Base-by-base conservation (phyloP, 2,329 filamentous ascomycete genomes). In the Graphium sp. region DNA sequence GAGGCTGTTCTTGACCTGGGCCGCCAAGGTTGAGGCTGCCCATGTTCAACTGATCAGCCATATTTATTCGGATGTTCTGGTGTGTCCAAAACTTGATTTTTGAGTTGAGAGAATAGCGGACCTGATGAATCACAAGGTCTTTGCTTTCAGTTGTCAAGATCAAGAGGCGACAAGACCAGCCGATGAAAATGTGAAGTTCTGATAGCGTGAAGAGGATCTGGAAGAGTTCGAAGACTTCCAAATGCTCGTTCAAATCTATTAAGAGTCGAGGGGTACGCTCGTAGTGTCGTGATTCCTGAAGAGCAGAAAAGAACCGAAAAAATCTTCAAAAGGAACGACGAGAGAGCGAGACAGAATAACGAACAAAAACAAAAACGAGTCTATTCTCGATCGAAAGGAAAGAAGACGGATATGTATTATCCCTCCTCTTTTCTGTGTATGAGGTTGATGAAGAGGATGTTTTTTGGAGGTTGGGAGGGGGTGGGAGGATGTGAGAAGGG, bases 21-120 rank as follows among this genome's bases (percentile, higher is more conserved):
- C 56, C 47, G 33, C 56, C 71, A 38, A 87, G 61, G 55, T 59
- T 75, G 46, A 87, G 62, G 49, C 73, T 71, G 50, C 65, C 68
- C 69, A 87, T 84, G 62, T 83, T 82, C 45, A 89, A 67, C 62
- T 85, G 75, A 47, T 82, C 77, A 52, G 78, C 78, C 78, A 84
- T 84, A 30, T 28, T 41, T 35, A 34, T 16, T 29, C n/a, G 19
- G 14, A 12, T 28, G 18, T 14, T 18, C 11, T 13, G 27, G 20
- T 17, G 11, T n/a, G 13, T 6, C 10, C 15, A 18, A 12, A 10
- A 23, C 16, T 15, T 10, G 23, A 36, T 32, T 37, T 30, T 32
- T 24, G 35, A 30, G 34, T 36, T 30, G 18, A 36, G 33, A 38
- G 17, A 26, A 36, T 32, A 32, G 32, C 34, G 29, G 32, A 24